These are phyloP conservation scores for Tricladium varicosporioides DNA, from an alignment of 2,329 filamentous ascomycete species.

Conservation along the genomic window DNA sequence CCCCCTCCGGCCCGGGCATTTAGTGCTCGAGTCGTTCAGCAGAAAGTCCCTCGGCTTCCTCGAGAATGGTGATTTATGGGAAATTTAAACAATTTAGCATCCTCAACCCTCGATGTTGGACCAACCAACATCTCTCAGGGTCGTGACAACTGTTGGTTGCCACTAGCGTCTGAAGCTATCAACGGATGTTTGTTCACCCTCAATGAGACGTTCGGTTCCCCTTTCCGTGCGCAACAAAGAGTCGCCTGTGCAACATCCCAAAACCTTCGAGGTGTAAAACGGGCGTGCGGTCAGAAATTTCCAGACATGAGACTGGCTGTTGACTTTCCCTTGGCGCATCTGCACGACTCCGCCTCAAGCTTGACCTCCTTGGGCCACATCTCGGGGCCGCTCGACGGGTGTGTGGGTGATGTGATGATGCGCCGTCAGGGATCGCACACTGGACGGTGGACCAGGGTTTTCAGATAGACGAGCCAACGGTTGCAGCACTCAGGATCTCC, in stretches of 20 bases:
- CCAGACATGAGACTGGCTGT: background rate
- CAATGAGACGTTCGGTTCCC: too few species aligned
- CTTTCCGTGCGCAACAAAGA: too few species aligned
- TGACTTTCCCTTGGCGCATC: background rate
- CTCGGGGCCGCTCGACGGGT: background rate
- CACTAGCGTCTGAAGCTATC: too few species aligned
- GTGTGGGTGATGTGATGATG: background rate
- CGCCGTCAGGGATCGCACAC: background rate
- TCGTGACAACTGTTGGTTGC: too few species aligned
- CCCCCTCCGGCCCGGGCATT: background rate
- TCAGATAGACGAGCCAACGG: background rate
- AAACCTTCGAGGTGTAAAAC: background rate
- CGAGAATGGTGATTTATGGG: too few species aligned
- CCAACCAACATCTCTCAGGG: too few species aligned
- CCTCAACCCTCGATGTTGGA: too few species aligned
- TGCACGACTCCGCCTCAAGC: background rate
- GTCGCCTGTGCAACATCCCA: background rate
- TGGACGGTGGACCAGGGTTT: too few species aligned
- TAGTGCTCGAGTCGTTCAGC: too few species aligned
- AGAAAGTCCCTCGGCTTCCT: too few species aligned
- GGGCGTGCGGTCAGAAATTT: background rate
- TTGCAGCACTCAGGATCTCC: background rate
- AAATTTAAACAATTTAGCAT: too few species aligned
- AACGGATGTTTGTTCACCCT: too few species aligned
- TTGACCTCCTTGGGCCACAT: background rate